These are phyloP conservation scores for Penicillium angulare DNA, from an alignment of 495 filamentous ascomycete species.

Conservation along the genomic window DNA sequence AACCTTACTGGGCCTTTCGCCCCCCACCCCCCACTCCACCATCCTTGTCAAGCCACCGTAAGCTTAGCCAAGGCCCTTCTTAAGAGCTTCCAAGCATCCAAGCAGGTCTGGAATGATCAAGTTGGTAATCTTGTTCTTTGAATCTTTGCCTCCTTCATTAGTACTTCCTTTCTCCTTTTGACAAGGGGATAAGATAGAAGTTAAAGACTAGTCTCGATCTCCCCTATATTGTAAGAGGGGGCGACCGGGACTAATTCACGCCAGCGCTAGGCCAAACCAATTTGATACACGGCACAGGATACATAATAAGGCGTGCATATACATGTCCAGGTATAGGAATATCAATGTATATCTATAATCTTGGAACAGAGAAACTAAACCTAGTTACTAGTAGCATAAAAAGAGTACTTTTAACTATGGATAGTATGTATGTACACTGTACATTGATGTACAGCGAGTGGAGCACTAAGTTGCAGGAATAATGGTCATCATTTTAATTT, in stretches of 20 bases:
- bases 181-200: too few relatives aligned
- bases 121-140: neutral
- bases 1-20: slow-evolving; percentile 18
- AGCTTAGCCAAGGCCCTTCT: slow-evolving; percentile 23
- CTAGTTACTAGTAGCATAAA: too few relatives aligned
- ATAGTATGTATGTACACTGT: neutral
- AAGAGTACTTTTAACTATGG: neutral
- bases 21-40: slow-evolving; percentile 7
- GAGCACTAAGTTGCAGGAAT: too few relatives aligned
- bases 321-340: neutral
- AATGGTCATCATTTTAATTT: too few relatives aligned
- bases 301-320: neutral
- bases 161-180: too few relatives aligned
- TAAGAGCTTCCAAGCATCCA: slow-evolving; percentile 21
- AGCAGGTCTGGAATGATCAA: neutral
- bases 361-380: too few relatives aligned
- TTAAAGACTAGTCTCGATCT: too few relatives aligned
- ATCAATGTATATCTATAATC: too few relatives aligned
- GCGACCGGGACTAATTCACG: too few relatives aligned
- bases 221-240: too few relatives aligned
- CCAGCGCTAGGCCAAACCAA: neutral
- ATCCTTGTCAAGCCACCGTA: slow-evolving; percentile 23
- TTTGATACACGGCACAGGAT: neutral
- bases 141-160: too few relatives aligned
- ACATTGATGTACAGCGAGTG: too few relatives aligned